These are phyloP conservation scores for Geotrichum aggregatum DNA, from an alignment of 1,139 yeast species.

Conservation along the genomic window DNA sequence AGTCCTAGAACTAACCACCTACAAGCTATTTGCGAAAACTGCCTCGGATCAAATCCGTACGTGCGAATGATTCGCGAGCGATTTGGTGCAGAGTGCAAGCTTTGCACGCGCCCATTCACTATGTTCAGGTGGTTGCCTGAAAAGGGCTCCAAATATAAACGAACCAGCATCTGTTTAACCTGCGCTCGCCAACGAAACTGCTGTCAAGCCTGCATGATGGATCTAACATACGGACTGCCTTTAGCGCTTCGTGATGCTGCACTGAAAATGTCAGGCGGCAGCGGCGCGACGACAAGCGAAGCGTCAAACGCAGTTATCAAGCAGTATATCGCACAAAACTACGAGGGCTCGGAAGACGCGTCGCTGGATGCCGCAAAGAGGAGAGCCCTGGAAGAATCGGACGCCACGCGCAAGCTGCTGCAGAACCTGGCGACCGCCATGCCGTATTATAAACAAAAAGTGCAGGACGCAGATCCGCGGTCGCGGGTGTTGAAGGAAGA, in stretches of 20 bases:
- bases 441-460: slow-evolving; percentile 33
- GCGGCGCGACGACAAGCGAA: slow-evolving; percentile 35
- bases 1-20: neutral
- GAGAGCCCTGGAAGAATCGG: slow-evolving; percentile 31
- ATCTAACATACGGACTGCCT: slow-evolving; percentile 74
- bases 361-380: slow-evolving; percentile 34
- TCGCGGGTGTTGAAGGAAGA: slow-evolving; percentile 5
- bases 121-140: slow-evolving; percentile 64
- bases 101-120: slow-evolving; percentile 82
- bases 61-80: slow-evolving; percentile 67
- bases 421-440: slow-evolving; percentile 42
- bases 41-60: slow-evolving; percentile 64
- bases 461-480: slow-evolving; percentile 7
- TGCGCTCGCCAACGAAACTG: slow-evolving; percentile 78
- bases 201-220: slow-evolving; percentile 85
- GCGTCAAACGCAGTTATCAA: slow-evolving; percentile 47
- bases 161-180: slow-evolving; percentile 55
- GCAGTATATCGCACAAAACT: slow-evolving; percentile 50
- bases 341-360: slow-evolving; percentile 40
- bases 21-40: slow-evolving; percentile 58
- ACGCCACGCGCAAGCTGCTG: slow-evolving; percentile 41
- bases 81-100: slow-evolving; percentile 61
- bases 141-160: slow-evolving; percentile 24
- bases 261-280: slow-evolving; percentile 61
- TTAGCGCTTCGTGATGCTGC: slow-evolving; percentile 77